These are phyloP conservation scores for Fusarium caatingaense DNA, from an alignment of 2,329 filamentous ascomycete species.

Conservation along the genomic window DNA sequence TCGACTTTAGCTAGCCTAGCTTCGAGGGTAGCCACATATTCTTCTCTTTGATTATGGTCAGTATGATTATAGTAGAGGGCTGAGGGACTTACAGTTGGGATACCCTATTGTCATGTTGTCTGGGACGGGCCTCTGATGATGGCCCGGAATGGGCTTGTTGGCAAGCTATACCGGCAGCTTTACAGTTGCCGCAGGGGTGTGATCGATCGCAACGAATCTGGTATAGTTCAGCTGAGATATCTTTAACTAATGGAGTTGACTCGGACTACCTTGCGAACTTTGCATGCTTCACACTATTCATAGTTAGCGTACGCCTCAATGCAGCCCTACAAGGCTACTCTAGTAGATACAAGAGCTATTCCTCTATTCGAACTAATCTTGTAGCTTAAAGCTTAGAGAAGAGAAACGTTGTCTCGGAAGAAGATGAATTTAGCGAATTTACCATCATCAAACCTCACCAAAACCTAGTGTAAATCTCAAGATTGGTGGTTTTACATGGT, in stretches of 20 bases:
- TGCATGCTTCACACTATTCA: constrained; percentile 33
- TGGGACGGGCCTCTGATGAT: constrained; percentile 16
- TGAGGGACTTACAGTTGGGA: constrained; percentile 11
- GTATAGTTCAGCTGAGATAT: background rate
- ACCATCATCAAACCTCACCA: background rate
- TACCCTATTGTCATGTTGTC: constrained; percentile 20
- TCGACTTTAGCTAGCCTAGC: constrained; percentile 28
- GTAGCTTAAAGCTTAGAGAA: background rate
- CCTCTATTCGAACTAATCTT: background rate
- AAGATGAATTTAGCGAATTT: background rate
- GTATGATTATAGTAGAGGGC: rapidly evolving
- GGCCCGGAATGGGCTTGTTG: constrained; percentile 21
- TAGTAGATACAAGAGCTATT: background rate
- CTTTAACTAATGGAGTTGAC: background rate
- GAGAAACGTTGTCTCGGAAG: background rate
- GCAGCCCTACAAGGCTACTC: background rate
- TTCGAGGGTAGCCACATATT: constrained; percentile 24
- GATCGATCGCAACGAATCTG: constrained; percentile 34
- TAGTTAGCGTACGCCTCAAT: constrained; percentile 1
- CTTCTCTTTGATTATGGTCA: constrained; percentile 9
- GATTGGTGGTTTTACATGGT: background rate
- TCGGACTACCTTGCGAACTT: constrained; percentile 27
- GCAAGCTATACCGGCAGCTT: constrained; percentile 27
- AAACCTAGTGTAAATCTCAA: background rate
- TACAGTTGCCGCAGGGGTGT: constrained; percentile 31